Evolutionary conservation across 345 rosid genomes (phyloP).

Genomic region (Melaleuca quinquenervia): DNA sequence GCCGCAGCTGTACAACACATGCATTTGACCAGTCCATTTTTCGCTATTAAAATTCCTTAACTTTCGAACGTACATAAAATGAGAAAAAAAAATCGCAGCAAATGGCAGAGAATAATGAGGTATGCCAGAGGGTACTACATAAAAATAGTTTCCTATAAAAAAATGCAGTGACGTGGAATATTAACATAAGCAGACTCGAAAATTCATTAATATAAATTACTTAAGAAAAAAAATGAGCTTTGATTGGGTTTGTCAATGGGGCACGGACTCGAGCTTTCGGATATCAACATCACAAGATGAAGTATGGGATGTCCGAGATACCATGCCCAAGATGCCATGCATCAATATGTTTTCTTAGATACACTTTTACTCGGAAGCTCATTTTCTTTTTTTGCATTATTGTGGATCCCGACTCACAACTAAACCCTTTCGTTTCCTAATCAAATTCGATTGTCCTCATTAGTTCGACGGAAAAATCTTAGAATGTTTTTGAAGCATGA

Average conservation of each 20-base stretch:
- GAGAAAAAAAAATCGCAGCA: no score
- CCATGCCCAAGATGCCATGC: fast-evolving
- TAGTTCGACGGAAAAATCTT: background rate
- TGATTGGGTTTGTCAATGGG: background rate
- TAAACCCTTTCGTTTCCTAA: background rate
- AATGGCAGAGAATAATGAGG: background rate
- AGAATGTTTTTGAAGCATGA: background rate
- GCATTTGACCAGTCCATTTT: background rate
- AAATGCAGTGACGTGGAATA: background rate
- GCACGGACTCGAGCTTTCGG: background rate
- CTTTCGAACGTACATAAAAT: no score
- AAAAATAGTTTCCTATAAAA: background rate
- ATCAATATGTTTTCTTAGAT: background rate
- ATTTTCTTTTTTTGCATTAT: background rate
- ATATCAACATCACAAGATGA: background rate
- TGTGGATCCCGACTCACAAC: background rate
- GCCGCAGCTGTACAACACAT: background rate
- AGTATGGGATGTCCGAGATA: background rate
- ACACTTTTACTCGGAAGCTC: background rate
- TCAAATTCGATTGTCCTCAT: background rate
- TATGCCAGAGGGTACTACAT: background rate
- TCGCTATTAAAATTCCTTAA: background rate
- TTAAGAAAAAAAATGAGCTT: background rate
- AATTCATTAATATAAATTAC: background rate
- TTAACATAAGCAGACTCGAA: background rate